Percentiles rank a stretch among this genome's conserved stretches.
These are phyloP conservation scores for Hippophae gyantsensis DNA, from an alignment of 306 rosid species.

Conservation along the genomic window DNA sequence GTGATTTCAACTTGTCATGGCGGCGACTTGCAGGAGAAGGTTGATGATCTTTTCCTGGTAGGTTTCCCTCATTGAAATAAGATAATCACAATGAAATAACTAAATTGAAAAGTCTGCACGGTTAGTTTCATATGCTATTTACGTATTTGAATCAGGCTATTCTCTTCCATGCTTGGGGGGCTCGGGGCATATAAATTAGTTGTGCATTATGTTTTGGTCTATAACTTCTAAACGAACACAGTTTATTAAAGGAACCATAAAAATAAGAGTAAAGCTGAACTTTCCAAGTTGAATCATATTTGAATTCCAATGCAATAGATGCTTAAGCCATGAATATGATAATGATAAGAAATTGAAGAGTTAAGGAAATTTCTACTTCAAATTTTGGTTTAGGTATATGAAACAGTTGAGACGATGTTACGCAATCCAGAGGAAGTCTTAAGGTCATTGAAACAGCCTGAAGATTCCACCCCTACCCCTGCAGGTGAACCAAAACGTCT, in stretches of 20 bases:
- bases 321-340: background rate
- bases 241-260: no score
- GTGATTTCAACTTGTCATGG: constrained; percentile 49
- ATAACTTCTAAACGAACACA: no score
- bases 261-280: no score
- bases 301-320: no score
- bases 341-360: background rate
- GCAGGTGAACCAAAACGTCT: constrained; percentile 45
- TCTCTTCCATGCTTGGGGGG: no score
- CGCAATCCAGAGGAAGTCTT: constrained; percentile 75
- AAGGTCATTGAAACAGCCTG: constrained; percentile 58
- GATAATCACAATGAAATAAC: constrained; percentile 7
- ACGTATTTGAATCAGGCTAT: no score
- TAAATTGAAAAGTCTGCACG: background rate
- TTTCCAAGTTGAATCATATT: no score
- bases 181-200: no score
- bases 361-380: background rate
- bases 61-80: constrained; percentile 15
- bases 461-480: constrained; percentile 27
- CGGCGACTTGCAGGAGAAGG: constrained; percentile 43
- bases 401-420: constrained; percentile 76
- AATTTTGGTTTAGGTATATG: constrained; percentile 52
- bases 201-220: no score
- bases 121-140: background rate
- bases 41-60: constrained; percentile 86